Percentiles rank a stretch among this genome's conserved stretches.
These are phyloP conservation scores for Fusarium tanahbumbuense DNA, from an alignment of 2,329 filamentous ascomycete genomes.

Conservation along the genomic window DNA sequence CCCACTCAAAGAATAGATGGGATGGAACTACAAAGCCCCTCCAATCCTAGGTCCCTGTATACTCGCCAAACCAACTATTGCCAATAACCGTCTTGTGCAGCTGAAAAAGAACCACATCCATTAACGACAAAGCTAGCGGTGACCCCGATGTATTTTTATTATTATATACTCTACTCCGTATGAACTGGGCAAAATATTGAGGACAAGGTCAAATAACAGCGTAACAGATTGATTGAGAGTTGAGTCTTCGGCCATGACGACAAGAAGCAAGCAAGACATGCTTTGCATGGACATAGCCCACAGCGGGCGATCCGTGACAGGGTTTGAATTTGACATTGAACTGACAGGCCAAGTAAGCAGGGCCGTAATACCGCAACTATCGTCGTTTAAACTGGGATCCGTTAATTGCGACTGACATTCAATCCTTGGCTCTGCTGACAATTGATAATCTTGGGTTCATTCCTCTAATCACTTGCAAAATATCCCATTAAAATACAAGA, in stretches of 20 bases:
- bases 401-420: conserved; percentile 31
- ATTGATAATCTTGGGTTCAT: conserved; percentile 30
- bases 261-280: conserved; percentile 37
- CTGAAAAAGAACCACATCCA: neutral
- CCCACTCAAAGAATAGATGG: conserved; percentile 21
- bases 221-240: conserved; percentile 4
- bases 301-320: conserved; percentile 30
- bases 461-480: conserved; percentile 14
- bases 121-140: conserved; percentile 11
- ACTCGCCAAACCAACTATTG: neutral
- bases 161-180: no score
- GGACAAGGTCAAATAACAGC: conserved; percentile 8
- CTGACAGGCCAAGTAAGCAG: conserved; percentile 3
- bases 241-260: conserved; percentile 15
- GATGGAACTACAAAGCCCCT: conserved; percentile 32
- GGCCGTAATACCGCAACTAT: conserved; percentile 8
- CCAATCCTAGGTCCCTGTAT: conserved; percentile 1
- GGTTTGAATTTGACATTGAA: conserved; percentile 27
- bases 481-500: neutral
- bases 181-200: neutral
- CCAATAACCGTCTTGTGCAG: conserved; percentile 3
- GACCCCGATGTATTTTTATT: neutral
- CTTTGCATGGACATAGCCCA: conserved; percentile 36
- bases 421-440: conserved; percentile 27
- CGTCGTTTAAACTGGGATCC: conserved; percentile 14